Evolutionary conservation across 495 filamentous ascomycete genomes (phyloP).

Genomic region (Sphaerosporella brunnea): DNA sequence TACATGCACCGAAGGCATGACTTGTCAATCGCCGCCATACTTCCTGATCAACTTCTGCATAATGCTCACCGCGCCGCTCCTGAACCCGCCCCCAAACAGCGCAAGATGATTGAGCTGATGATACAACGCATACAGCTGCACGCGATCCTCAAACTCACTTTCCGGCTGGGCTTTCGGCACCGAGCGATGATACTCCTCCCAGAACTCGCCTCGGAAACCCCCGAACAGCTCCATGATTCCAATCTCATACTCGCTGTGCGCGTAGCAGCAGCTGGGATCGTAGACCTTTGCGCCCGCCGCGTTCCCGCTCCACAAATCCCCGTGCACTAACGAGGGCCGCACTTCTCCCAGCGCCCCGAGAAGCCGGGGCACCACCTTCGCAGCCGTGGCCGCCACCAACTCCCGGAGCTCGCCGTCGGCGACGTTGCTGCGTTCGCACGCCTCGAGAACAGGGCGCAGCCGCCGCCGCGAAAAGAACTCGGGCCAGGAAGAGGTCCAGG

Average conservation of each 20-base stretch:
- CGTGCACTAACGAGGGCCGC: slow-evolving; percentile 65
- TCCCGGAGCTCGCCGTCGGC: no score
- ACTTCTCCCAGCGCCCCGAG: slow-evolving; percentile 50
- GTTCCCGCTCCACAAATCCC: slow-evolving; percentile 86
- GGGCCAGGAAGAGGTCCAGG: slow-evolving; percentile 50
- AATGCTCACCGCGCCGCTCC: background rate
- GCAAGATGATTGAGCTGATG: background rate
- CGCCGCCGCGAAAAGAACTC: slow-evolving; percentile 23
- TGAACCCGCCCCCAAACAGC: background rate
- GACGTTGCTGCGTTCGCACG: no score
- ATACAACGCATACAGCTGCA: background rate
- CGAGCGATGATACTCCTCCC: slow-evolving; percentile 54
- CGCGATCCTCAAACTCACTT: background rate
- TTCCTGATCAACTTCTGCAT: background rate
- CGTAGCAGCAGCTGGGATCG: slow-evolving; percentile 64
- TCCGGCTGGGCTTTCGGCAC: slow-evolving; percentile 30
- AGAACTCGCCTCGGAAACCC: slow-evolving; percentile 56
- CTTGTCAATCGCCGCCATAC: no score
- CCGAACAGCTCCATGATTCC: slow-evolving; percentile 97
- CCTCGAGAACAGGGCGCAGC: background rate
- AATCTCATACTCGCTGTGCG: slow-evolving; percentile 75
- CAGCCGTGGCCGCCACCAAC: no score
- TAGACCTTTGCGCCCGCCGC: slow-evolving; percentile 44
- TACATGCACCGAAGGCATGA: no score
- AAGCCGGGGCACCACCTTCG: slow-evolving; percentile 61